phyloP scores from a whole-genome alignment of 1,284 basidiomycete genomes.

The Austropuccinia psidii region DNA sequence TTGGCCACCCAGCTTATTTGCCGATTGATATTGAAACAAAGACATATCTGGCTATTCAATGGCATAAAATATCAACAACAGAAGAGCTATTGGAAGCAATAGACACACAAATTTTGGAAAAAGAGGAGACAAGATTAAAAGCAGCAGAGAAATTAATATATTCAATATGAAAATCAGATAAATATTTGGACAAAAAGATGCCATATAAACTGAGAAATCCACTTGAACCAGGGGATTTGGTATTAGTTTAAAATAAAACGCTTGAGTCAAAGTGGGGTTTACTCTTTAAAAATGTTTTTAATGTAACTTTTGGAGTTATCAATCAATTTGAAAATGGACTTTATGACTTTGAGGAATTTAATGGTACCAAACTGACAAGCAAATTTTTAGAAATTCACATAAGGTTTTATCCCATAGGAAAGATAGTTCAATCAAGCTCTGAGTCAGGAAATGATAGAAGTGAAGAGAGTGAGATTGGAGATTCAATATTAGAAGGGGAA shows the following conservation, averaged over 20 bases:
- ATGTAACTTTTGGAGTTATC: neutral
- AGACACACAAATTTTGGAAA: neutral
- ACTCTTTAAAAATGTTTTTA: neutral
- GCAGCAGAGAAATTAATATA: neutral
- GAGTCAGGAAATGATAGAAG: too few species aligned
- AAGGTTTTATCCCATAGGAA: too few species aligned
- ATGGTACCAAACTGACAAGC: neutral
- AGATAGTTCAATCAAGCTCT: too few species aligned
- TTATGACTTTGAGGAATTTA: neutral
- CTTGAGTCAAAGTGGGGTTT: neutral
- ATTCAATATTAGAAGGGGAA: too few species aligned
- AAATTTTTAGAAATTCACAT: too few species aligned
- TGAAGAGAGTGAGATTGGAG: too few species aligned
- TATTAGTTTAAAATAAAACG: neutral
- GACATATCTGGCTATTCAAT: neutral
- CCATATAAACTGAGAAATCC: neutral
- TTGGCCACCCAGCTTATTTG: neutral
- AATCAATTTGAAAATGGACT: neutral
- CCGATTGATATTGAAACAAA: conserved; percentile 1
- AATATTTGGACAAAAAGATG: neutral
- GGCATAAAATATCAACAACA: neutral
- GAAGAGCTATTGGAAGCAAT: neutral
- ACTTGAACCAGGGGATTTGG: neutral
- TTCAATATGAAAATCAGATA: neutral
- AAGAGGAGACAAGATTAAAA: too few species aligned